phyloP scores from a whole-genome alignment of 805 yeast genomes.

The Kodamaea lidongshanica region DNA sequence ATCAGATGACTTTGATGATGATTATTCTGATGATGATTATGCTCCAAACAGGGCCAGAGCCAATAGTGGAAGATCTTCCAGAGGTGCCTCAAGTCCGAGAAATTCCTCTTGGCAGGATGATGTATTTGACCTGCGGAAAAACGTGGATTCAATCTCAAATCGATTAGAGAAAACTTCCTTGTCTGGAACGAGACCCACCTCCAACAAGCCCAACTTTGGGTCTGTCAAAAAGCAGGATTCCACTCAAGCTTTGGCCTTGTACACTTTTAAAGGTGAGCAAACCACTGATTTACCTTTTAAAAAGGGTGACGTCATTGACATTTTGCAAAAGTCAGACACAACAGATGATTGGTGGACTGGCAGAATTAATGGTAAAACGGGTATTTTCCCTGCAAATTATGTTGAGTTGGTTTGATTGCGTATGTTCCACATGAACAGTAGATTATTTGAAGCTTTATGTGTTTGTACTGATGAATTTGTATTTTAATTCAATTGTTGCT shows the following conservation, averaged over 20 bases:
- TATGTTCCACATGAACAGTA: background rate
- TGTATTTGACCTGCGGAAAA: constrained; percentile 54
- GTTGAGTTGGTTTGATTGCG: constrained; percentile 61
- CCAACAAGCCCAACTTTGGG: constrained; percentile 39
- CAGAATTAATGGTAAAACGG: constrained; percentile 71
- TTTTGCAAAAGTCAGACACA: constrained; percentile 78
- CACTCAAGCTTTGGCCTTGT: constrained; percentile 85
- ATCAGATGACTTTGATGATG: constrained; percentile 31
- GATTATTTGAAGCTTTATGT: too few relatives aligned
- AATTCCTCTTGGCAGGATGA: constrained; percentile 75
- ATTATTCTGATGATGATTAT: constrained; percentile 19
- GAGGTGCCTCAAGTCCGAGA: constrained; percentile 5
- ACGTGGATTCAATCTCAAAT: constrained; percentile 28
- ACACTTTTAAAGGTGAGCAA: constrained; percentile 86
- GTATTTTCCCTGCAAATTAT: constrained; percentile 96
- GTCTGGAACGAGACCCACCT: constrained; percentile 17
- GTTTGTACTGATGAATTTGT: too few relatives aligned
- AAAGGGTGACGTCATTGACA: constrained; percentile 90
- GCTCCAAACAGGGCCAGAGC: constrained; percentile 18
- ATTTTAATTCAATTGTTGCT: too few relatives aligned
- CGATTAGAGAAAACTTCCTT: constrained; percentile 31
- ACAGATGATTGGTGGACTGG: constrained; percentile 99
- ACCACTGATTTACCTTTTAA: constrained; percentile 87
- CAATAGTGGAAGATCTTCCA: constrained; percentile 17
- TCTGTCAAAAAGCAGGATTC: constrained; percentile 33